phyloP scores from a whole-genome alignment of 257 asterid genomes.

The Solanum appendiculatum region DNA sequence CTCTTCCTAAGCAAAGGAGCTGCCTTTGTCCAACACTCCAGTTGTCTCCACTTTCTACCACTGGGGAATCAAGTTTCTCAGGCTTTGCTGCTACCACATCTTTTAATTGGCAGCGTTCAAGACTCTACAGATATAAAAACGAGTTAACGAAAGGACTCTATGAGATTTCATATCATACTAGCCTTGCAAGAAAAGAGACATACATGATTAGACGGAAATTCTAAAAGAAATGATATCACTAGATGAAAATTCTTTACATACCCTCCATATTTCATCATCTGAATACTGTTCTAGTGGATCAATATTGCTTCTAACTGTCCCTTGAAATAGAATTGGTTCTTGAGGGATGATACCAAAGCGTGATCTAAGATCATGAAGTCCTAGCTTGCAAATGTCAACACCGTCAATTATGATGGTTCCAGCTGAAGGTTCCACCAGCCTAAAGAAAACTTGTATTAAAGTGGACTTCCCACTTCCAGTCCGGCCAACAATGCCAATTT shows the following conservation, averaged over 20 bases:
- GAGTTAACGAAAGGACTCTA: not conserved
- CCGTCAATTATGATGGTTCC: conserved; percentile 62
- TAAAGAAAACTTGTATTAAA: conserved; percentile 56
- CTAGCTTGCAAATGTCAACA: conserved; percentile 43
- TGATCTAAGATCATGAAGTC: conserved; percentile 65
- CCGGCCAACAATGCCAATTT: conserved; percentile 70
- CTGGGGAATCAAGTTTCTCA: conserved; percentile 50
- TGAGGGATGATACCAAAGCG: conserved; percentile 85
- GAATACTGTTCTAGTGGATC: conserved; percentile 59
- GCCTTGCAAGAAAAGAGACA: not conserved
- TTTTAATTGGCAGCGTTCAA: conserved; percentile 72
- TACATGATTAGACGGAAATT: not conserved
- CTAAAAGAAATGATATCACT: not conserved
- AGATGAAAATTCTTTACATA: not conserved
- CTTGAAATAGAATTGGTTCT: conserved; percentile 70
- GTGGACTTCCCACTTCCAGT: conserved; percentile 85
- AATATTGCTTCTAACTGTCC: conserved; percentile 60
- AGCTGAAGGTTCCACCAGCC: conserved; percentile 57
- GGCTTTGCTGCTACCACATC: conserved; percentile 57
- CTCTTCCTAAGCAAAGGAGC: conserved; percentile 71
- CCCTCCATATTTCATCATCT: conserved; percentile 84
- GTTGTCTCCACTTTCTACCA: conserved; percentile 63
- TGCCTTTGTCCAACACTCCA: conserved; percentile 88
- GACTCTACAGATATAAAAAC: conserved; percentile 23
- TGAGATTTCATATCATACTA: not conserved